Evolutionary conservation across 345 rosid species (phyloP), one percentile per base, ranked within the genome.

Genomic region (Pistacia atlantica): DNA sequence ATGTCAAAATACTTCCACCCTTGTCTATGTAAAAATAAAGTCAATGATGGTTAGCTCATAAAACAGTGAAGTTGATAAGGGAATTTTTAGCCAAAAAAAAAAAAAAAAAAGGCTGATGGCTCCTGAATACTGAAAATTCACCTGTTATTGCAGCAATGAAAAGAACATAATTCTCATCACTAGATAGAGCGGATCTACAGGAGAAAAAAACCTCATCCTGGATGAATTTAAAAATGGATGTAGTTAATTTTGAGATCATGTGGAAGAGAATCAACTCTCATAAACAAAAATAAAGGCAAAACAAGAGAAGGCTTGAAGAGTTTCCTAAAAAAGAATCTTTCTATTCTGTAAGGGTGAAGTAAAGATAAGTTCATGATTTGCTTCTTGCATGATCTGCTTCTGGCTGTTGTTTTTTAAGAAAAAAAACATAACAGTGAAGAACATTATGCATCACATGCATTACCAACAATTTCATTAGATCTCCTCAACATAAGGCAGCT

Each of bases 121-220:
- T 33, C 52, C 49, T 69, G 8, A 45, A 46, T 46, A 22, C 38
- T 58, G 71, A 57, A 33, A 73, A 69, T 54, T 84, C 65, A 93
- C 98, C 97, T 77, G 93, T 94, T 75, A 85, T 87, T 49, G 97
- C 95, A 82, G 90, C 94, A 71, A 89, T 76, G 75, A 84, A 90
- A 48, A 97, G 89, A 83, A 90, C 80, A 74, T 76, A 86, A 49
- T 76, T 77, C 74, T 83, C 82, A 74, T 86, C 90, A 66, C 58
- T 77, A 76, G 71, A 78, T 71, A 81, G 86, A 38, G 90, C 85
- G 85, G 25, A 97, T 85, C 93, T 90, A 81, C 99, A 92, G 67
- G 75, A 88, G 77, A 89, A 88, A 86, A 94, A 92, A 59, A 82
- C 45, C 89, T 97, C 99, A 75, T 84, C 99, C 98, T 93, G 87